Percentiles rank a stretch among this genome's conserved stretches.
Evolutionary conservation across 1,284 basidiomycete species (phyloP).

Genomic region (Ustilago loliicola): DNA sequence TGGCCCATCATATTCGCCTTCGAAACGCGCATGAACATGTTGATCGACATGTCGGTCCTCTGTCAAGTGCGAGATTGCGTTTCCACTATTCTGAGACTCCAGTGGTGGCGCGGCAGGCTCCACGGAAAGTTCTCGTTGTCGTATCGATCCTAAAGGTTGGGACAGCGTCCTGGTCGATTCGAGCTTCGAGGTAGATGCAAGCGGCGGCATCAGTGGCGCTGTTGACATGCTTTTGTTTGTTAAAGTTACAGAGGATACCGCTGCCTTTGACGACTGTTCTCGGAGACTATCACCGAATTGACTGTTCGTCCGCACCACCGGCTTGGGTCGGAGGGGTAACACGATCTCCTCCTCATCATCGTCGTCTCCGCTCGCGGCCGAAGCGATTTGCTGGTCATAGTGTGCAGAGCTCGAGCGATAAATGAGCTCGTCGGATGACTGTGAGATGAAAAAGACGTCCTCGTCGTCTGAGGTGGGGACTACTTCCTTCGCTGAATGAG

Average conservation of each 20-base stretch:
- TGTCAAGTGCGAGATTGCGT: not conserved
- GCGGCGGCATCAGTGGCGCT: not conserved
- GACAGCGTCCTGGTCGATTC: not conserved
- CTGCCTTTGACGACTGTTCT: not conserved
- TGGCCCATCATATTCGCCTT: not conserved
- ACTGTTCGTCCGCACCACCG: not conserved
- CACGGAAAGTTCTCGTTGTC: not conserved
- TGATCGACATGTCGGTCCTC: not conserved
- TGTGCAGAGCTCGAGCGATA: constrained; percentile 12
- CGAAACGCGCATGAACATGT: not conserved
- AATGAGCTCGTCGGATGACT: constrained; percentile 18
- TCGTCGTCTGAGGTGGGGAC: constrained; percentile 47
- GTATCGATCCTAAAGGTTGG: not conserved
- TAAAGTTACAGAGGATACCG: too few relatives aligned
- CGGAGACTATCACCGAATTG: not conserved
- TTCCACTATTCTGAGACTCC: not conserved
- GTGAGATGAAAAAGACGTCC: constrained; percentile 41
- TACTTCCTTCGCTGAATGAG: constrained; percentile 13
- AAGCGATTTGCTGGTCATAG: not conserved
- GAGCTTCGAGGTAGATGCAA: not conserved
- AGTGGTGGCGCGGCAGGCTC: not conserved
- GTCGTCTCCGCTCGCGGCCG: not conserved
- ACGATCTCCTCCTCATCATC: constrained; percentile 15
- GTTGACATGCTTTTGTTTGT: not conserved
- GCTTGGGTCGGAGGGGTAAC: not conserved